phyloP scores from a whole-genome alignment of 345 rosid genomes.

The Salix arbutifolia region DNA sequence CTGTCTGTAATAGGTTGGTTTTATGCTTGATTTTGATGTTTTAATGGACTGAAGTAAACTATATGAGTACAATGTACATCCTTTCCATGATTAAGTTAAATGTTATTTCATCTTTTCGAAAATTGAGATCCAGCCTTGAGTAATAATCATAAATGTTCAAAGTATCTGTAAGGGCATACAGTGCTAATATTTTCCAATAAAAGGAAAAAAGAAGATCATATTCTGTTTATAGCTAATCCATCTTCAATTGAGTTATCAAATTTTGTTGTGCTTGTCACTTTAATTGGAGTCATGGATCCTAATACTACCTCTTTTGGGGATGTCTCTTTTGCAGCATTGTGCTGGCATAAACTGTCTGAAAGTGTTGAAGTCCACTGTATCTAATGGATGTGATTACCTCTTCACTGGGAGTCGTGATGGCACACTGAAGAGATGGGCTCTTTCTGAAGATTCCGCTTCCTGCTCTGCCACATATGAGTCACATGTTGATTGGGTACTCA shows the following conservation, averaged over 20 bases:
- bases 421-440: constrained; percentile 86
- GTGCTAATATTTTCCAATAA: not conserved
- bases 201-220: not conserved
- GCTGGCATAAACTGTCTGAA: constrained; percentile 92
- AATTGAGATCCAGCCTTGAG: not conserved
- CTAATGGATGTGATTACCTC: constrained; percentile 53
- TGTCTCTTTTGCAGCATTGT: constrained; percentile 71
- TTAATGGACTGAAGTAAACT: not conserved
- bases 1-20: not conserved
- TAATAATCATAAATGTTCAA: not conserved
- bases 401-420: constrained; percentile 99
- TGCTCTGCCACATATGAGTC: constrained; percentile 98
- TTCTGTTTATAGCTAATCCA: not conserved
- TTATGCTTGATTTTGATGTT: not conserved
- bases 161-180: not conserved
- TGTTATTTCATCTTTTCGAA: not conserved
- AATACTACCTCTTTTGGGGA: constrained; percentile 17
- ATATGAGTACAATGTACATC: not conserved
- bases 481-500: constrained; percentile 94
- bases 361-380: constrained; percentile 52
- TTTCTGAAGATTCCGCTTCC: constrained; percentile 60
- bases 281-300: not conserved
- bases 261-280: not conserved
- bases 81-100: not conserved
- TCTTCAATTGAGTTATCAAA: not conserved